Base-by-base conservation (phyloP, 2,329 filamentous ascomycete genomes). In the Elsinoe perseae region DNA sequence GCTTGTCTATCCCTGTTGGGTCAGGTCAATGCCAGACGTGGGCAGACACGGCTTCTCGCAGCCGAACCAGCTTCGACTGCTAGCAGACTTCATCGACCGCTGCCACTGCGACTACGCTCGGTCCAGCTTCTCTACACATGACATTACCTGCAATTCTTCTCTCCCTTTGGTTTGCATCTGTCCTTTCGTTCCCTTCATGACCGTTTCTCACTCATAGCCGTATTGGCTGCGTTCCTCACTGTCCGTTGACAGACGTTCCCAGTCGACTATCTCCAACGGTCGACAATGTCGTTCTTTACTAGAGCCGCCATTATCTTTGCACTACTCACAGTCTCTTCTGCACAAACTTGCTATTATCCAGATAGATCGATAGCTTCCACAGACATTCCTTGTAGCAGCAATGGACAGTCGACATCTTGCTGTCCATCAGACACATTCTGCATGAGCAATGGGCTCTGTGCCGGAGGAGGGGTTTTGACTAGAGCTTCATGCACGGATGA, bases 401-500 rank as follows among this genome's bases (percentile, higher is more conserved):
- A 30, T 28, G 46, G 42, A 14, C 42, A 43, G 7, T 57, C 57
- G 20, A 63, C 64, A 12, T 60, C 65, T n/a, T 69, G 67, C 55
- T 69, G 67, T 55, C 58, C 57, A 8, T 54, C 62, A 25, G 57
- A 61, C 38, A 57, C 64, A 4, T 66, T 65, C 50, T 68, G 67
- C 52, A 43, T 68, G 61, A 64, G 64, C 28, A 64, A 65, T 58
- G 66, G 67, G 20, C 57, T 68, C 12, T 69, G 66, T 56, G 66
- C 64, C 46, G 61, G 60, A 14, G 61, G 59, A 21, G 65, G 65
- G 7, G 58, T 69, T 8, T 59, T 68, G 56, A 64, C 57, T 20
- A 59, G 65, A 59, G 62, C 59, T n/a, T 66, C 64, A 48, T 68
- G 67, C 58, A 68, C 65, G 34, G 67, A 69, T 52, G 59, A 64